Base-by-base conservation (phyloP, 176 grass and related monocot genomes). In the Saccharum officinarum region DNA sequence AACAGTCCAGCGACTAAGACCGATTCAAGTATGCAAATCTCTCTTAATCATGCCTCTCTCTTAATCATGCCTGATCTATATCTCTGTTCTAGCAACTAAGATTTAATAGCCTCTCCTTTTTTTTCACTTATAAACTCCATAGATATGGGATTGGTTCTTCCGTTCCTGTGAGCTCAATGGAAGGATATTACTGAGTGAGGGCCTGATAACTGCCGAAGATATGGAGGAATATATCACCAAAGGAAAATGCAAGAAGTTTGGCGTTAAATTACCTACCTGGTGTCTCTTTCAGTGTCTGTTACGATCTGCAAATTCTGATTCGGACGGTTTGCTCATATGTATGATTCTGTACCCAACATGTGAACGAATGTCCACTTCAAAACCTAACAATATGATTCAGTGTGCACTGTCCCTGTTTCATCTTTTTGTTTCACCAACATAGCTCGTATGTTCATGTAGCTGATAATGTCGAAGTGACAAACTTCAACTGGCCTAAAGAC, bases 121-220 rank as follows among this genome's bases (percentile, higher is more conserved):
- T 4, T 4, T 13, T 75, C 42, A 36, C 34, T 36, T 36, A 36
- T 39, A 25, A 6, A 70, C 40, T n/a, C 30, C 31, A 55, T 69
- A 98, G 95, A 91, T 95, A 78, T 98, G 95, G 95, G 95, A 98
- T 87, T 98, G 95, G 95, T 88, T 98, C 76, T 98, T 98, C 77
- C 88, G 93, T 55, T 95, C 95, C 34, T 95, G 93, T 66, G 95
- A 98, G 85, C 70, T 95, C 67, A 98, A 95, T 66, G 95, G 93
- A 72, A 95, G 86, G 65, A 88, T 93, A 78, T 77, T 98, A 76
- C 86, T 98, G 34, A 82, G 71, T 30, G 93, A 95, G 69, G 91
- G 91, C 61, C 50, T 98, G 69, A 94, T 95, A 8, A 89, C 67
- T 81, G 78, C 82, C 26, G 83, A 73, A 75, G 95, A 98, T 28